These are phyloP conservation scores for Penicillium sp. DNA, from an alignment of 2,329 filamentous ascomycete species.

Conservation along the genomic window DNA sequence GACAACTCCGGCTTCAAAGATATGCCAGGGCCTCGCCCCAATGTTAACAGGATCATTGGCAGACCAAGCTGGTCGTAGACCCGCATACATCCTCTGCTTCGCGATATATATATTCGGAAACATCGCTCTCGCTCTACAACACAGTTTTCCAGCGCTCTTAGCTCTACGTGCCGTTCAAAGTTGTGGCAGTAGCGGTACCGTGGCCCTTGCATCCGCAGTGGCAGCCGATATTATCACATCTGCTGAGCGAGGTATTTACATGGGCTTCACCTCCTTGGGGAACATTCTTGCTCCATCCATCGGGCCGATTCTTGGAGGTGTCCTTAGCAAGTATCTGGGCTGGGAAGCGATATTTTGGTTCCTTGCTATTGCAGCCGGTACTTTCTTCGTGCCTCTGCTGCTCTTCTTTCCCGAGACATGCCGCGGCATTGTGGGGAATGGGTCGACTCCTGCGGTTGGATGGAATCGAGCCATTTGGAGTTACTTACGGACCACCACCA, in stretches of 20 bases:
- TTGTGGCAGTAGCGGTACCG: slow-evolving; percentile 35
- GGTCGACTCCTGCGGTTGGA: slow-evolving; percentile 19
- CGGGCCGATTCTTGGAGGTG: slow-evolving; percentile 46
- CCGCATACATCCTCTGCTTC: slow-evolving; percentile 42
- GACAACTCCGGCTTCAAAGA: slow-evolving; percentile 16
- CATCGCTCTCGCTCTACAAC: slow-evolving; percentile 34
- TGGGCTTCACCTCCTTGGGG: slow-evolving; percentile 30
- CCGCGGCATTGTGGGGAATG: slow-evolving; percentile 30
- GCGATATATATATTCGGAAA: slow-evolving; percentile 37
- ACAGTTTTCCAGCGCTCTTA: slow-evolving; percentile 32
- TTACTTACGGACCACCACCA: background rate
- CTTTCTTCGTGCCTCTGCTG: slow-evolving; percentile 19
- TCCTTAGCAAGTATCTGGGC: slow-evolving; percentile 41
- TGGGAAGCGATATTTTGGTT: slow-evolving; percentile 51
- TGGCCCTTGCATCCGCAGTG: slow-evolving; percentile 35
- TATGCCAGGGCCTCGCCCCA: slow-evolving; percentile 46
- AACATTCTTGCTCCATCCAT: slow-evolving; percentile 40
- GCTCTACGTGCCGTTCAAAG: slow-evolving; percentile 39
- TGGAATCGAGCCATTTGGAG: slow-evolving; percentile 26
- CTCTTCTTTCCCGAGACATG: slow-evolving; percentile 32
- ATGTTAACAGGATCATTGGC: slow-evolving; percentile 42
- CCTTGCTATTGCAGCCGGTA: slow-evolving; percentile 37
- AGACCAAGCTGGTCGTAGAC: slow-evolving; percentile 42
- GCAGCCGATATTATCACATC: slow-evolving; percentile 36
- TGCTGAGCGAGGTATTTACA: slow-evolving; percentile 36